Base-by-base conservation (phyloP, 352 stramenopile genomes). In the Chrysophaeum taylorii region DNA sequence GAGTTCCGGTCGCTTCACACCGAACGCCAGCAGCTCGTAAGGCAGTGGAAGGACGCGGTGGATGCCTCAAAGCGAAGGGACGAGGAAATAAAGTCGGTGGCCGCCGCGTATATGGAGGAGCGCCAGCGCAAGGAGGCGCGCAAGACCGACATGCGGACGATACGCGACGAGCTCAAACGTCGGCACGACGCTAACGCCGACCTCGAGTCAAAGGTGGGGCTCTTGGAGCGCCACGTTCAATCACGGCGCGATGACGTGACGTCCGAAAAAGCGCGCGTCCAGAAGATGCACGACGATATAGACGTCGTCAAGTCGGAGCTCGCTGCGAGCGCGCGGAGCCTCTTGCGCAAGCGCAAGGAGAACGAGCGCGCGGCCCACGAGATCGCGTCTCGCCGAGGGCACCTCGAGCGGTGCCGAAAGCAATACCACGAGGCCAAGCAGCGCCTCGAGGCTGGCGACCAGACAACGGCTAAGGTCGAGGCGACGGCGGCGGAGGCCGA, bases 31-130 rank as follows among this genome's bases (percentile, higher is more conserved):
- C 84, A 93, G 72, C 88, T 97, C 21, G 84, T 97, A n/a, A 74
- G 85, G 62, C 88, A 97, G 73, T 97, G 91, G 93, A 89, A 97
- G 78, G 86, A 90, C 52, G 94, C 89, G 1, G 92, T 98, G 54
- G 88, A 93, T 63, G 85, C 87, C 14, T 96, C 97, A 85, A 88
- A 92, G 78, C 77, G 83, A 12, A 84, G 93, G 29, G 92, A 98
- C 70, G 78, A 89, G 52, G 91, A 97, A 62, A 97, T 98, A 50
- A 85, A 85, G n/a, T 73, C 82, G 16, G 83, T 91, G n/a, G 89
- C 89, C 48, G 85, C 93, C 73, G 81, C 91, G 66, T 97, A 92
- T 75, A 89, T 87, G 27, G 48, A 81, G 7, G 84, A 84, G 36
- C 83, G 85, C 67, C 14, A 70, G 83, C 14, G 75, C 82, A 61